A percentile compares a stretch with the other conserved stretches of the same genome.
Evolutionary conservation across 345 rosid genomes (phyloP).

Genomic region (Pseudoturritis turrita): DNA sequence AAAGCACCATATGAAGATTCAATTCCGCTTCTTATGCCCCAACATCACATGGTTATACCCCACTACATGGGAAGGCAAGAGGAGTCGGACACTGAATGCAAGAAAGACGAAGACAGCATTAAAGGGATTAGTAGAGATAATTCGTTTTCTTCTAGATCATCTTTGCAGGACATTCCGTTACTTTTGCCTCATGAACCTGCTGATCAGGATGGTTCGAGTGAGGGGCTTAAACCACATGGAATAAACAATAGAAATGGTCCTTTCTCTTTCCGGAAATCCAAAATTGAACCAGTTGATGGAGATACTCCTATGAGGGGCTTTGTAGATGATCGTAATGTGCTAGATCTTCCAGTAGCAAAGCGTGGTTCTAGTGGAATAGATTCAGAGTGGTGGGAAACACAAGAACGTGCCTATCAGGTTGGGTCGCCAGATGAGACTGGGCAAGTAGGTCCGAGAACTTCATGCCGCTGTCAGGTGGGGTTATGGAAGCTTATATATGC

Average conservation of each 20-base stretch:
- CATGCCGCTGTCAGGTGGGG: conserved; percentile 96
- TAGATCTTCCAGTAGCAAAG: conserved; percentile 34
- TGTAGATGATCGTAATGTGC: conserved; percentile 63
- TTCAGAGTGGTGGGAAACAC: conserved; percentile 91
- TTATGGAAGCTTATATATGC: conserved; percentile 9
- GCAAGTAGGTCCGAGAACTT: conserved; percentile 84
- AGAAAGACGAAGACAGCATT: conserved; percentile 40
- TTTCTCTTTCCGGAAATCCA: conserved; percentile 54
- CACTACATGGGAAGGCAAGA: conserved; percentile 76
- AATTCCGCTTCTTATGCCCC: conserved; percentile 97
- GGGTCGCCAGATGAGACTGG: conserved; percentile 57
- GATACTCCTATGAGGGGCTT: conserved; percentile 85
- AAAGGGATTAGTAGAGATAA: conserved; percentile 54
- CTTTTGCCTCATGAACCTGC: conserved; percentile 86
- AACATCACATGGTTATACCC: conserved; percentile 98
- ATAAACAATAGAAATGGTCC: conserved; percentile 44
- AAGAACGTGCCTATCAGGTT: conserved; percentile 68
- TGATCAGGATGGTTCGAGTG: conserved; percentile 43
- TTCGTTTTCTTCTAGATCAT: conserved; percentile 73
- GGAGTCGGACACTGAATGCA: conserved; percentile 43
- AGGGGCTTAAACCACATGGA: conserved; percentile 41
- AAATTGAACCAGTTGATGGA: conserved; percentile 42
- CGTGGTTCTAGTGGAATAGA: conserved; percentile 39
- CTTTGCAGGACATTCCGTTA: conserved; percentile 86
- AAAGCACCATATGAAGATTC: conserved; percentile 95